Evolutionary conservation across 805 yeast genomes (phyloP).

Genomic region (Cyberlindnera sargentensis): DNA sequence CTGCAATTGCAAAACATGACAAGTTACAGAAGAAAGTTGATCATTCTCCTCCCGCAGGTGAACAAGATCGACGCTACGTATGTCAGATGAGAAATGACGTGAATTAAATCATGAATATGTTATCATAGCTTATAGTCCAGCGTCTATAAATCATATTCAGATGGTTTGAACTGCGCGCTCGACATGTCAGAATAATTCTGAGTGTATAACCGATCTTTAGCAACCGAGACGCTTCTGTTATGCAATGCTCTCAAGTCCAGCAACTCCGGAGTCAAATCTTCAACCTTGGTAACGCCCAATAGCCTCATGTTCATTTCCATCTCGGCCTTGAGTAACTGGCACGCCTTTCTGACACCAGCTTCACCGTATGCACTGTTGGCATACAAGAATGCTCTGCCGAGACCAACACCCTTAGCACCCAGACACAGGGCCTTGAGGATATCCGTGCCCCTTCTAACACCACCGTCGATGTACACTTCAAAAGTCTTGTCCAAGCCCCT

Average conservation of each 20-base stretch:
- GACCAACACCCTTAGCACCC: slow-evolving; percentile 66
- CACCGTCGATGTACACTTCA: slow-evolving; percentile 62
- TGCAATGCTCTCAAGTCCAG: slow-evolving; percentile 49
- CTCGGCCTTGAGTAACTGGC: slow-evolving; percentile 62
- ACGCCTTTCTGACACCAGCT: slow-evolving; percentile 53
- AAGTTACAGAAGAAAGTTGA: slow-evolving; percentile 78
- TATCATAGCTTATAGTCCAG: no score
- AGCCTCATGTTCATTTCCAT: slow-evolving; percentile 72
- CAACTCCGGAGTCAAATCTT: slow-evolving; percentile 50
- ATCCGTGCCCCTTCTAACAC: slow-evolving; percentile 68
- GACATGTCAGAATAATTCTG: slow-evolving; percentile 51
- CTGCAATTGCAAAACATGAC: slow-evolving; percentile 67
- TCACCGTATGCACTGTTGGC: slow-evolving; percentile 61
- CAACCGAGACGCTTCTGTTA: slow-evolving; percentile 35
- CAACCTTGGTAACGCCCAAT: slow-evolving; percentile 59
- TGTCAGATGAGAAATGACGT: slow-evolving; percentile 24
- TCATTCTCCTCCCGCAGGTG: slow-evolving; percentile 60
- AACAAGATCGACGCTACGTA: slow-evolving; percentile 90
- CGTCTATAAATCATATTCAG: not conserved
- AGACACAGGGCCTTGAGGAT: slow-evolving; percentile 57
- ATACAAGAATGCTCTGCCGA: slow-evolving; percentile 61
- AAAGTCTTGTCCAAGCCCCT: slow-evolving; percentile 41
- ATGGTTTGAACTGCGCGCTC: slow-evolving; percentile 39
- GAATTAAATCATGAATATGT: not conserved
- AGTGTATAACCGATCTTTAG: slow-evolving; percentile 49